Evolutionary conservation across 2,329 filamentous ascomycete genomes (phyloP), one percentile per base, ranked within the genome.

Genomic region (Ascochyta rabiei): DNA sequence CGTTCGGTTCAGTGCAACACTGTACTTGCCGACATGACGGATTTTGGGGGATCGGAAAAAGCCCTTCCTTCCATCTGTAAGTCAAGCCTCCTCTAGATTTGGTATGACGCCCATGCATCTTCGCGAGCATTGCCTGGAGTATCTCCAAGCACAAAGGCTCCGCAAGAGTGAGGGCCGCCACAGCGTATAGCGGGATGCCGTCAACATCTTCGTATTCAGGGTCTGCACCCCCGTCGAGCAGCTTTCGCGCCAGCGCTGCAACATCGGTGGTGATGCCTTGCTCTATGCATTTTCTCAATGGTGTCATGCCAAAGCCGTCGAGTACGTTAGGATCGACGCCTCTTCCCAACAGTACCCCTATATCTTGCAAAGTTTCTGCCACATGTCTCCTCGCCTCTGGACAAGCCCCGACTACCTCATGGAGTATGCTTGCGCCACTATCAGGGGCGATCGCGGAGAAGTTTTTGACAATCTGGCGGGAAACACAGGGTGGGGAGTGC

Each of bases 221-320:
- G 41, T 74, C 64, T 12, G 71, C 72, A n/a, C 72, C 70, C 1
- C 53, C 59, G 12, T 67, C 57, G 4, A 75, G 62, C 12, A 75
- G 63, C 10, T 64, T 46, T 18, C 57, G 61, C 1, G 70, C 37
- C n/a, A 69, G 47, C 1, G 59, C 46, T 0, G 71, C 49, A 2
- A 75, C 57, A 38, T 75, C 71, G 5, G 66, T 61, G 16, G 67
- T 58, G 4, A 68, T 65, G 18, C 66, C 69, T 13, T 59, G 58
- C 18, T 69, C 59, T 3, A 74, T 64, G 30, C 69, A 72, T 21
- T 54, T 63, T 8, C 62, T 46, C 12, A 75, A 53, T 4, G 71
- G 67, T 1, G 64, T 63, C 6, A 61, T 44, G 1, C 64, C 61
- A 16, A 63, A 48, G 2, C 21, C 42, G 21, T 68, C 58, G 6